These are phyloP conservation scores for Fonsecaea pedrosoi DNA, from an alignment of 2,329 filamentous ascomycete species.

Conservation along the genomic window DNA sequence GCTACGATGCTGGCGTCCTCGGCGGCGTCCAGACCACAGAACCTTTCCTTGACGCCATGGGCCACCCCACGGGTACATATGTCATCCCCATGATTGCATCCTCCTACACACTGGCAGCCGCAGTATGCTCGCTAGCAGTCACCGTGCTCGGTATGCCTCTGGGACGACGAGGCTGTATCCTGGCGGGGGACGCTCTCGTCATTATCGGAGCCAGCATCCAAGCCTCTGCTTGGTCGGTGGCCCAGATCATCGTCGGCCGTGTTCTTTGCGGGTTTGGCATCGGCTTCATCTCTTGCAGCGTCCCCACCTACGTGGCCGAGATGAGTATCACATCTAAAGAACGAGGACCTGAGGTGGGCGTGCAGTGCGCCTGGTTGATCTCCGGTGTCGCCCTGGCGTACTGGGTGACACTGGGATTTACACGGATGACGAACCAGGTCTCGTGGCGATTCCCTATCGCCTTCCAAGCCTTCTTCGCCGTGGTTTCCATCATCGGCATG, in stretches of 20 bases:
- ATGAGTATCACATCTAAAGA: constrained; percentile 42
- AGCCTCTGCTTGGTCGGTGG: constrained; percentile 41
- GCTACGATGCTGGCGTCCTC: constrained; percentile 48
- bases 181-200: constrained; percentile 40
- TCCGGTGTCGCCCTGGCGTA: constrained; percentile 43
- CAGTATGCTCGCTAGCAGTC: constrained; percentile 42
- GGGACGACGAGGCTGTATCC: constrained; percentile 43
- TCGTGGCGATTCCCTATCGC: constrained; percentile 46
- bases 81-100: constrained; percentile 44
- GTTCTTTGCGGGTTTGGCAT: constrained; percentile 47
- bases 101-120: constrained; percentile 37
- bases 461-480: constrained; percentile 42
- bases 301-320: constrained; percentile 45
- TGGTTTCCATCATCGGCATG: constrained; percentile 38
- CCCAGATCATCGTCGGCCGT: constrained; percentile 40
- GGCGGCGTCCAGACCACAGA: constrained; percentile 44
- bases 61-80: constrained; percentile 33
- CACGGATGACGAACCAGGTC: constrained; percentile 42
- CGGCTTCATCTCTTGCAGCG: constrained; percentile 44
- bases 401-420: constrained; percentile 43
- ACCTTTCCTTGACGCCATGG: constrained; percentile 45
- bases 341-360: constrained; percentile 41
- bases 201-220: constrained; percentile 45
- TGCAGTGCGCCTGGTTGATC: constrained; percentile 43
- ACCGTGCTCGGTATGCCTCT: constrained; percentile 40